phyloP scores from a whole-genome alignment of 257 asterid species.

The Solanum clarkiae region DNA sequence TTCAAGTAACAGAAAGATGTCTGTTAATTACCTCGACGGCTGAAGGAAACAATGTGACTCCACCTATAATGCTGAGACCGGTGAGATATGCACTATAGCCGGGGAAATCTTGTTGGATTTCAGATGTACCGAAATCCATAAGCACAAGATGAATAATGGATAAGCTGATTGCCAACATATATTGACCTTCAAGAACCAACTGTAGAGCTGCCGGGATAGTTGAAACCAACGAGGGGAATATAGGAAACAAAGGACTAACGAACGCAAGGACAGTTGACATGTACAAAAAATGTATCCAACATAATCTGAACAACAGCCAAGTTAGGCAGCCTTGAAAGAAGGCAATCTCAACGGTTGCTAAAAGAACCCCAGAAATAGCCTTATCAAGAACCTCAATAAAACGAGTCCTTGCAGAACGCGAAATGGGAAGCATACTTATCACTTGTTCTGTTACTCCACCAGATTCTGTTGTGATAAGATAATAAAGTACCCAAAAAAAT shows the following conservation, averaged over 20 bases:
- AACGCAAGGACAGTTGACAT: slow-evolving; percentile 69
- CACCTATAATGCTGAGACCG: slow-evolving; percentile 73
- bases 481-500: slow-evolving; percentile 81
- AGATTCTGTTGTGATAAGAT: slow-evolving; percentile 72
- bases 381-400: slow-evolving; percentile 77
- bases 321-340: slow-evolving; percentile 89
- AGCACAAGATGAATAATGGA: slow-evolving; percentile 43
- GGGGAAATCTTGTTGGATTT: slow-evolving; percentile 74
- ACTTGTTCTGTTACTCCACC: slow-evolving; percentile 96
- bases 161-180: slow-evolving; percentile 34
- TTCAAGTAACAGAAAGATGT: neutral
- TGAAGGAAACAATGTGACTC: slow-evolving; percentile 66
- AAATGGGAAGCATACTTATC: slow-evolving; percentile 74
- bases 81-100: slow-evolving; percentile 71
- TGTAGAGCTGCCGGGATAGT: slow-evolving; percentile 60
- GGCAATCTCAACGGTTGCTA: slow-evolving; percentile 89
- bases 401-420: slow-evolving; percentile 51
- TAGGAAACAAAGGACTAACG: slow-evolving; percentile 45
- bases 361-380: slow-evolving; percentile 71
- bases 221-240: slow-evolving; percentile 51
- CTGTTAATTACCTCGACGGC: slow-evolving; percentile 47
- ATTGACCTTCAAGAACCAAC: slow-evolving; percentile 50
- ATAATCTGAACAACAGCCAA: slow-evolving; percentile 78
- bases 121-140: slow-evolving; percentile 66
- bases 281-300: slow-evolving; percentile 67